These are phyloP conservation scores for Lipomyces kockii DNA, from an alignment of 805 yeast species.

Conservation along the genomic window DNA sequence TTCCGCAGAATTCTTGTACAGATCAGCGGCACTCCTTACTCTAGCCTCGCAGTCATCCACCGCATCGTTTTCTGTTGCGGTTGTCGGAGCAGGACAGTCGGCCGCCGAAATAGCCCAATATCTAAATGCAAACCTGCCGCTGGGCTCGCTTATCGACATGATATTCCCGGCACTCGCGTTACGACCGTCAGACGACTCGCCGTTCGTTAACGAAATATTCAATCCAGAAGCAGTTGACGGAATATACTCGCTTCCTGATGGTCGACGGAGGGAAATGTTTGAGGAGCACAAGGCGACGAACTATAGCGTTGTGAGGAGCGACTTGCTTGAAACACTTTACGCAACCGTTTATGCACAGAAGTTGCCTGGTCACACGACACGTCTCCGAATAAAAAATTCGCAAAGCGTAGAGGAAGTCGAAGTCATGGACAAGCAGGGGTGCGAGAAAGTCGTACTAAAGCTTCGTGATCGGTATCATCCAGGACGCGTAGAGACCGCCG, in stretches of 20 bases:
- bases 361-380: slow-evolving; percentile 30
- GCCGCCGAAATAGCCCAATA: slow-evolving; percentile 39
- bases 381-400: slow-evolving; percentile 20
- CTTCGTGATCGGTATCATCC: slow-evolving; percentile 3
- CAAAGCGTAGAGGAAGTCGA: slow-evolving; percentile 17
- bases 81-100: slow-evolving; percentile 41
- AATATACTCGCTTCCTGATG: slow-evolving; percentile 24
- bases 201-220: slow-evolving; percentile 42
- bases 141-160: slow-evolving; percentile 27
- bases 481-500: background rate
- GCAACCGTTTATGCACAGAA: slow-evolving; percentile 34
- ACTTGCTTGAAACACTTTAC: slow-evolving; percentile 37
- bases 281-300: slow-evolving; percentile 34
- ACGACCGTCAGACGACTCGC: slow-evolving; percentile 40
- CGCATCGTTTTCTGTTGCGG: slow-evolving; percentile 25
- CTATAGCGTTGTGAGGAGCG: slow-evolving; percentile 40
- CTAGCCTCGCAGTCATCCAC: background rate
- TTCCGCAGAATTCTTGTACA: slow-evolving; percentile 34
- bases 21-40: slow-evolving; percentile 2
- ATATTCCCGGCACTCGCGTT: slow-evolving; percentile 36
- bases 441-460: slow-evolving; percentile 13
- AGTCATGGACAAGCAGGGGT: slow-evolving; percentile 1
- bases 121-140: slow-evolving; percentile 21
- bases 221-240: slow-evolving; percentile 39
- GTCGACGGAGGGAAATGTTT: slow-evolving; percentile 21